Base-by-base conservation (phyloP, 1,284 basidiomycete species). In the Salmacisia buchloeana region DNA sequence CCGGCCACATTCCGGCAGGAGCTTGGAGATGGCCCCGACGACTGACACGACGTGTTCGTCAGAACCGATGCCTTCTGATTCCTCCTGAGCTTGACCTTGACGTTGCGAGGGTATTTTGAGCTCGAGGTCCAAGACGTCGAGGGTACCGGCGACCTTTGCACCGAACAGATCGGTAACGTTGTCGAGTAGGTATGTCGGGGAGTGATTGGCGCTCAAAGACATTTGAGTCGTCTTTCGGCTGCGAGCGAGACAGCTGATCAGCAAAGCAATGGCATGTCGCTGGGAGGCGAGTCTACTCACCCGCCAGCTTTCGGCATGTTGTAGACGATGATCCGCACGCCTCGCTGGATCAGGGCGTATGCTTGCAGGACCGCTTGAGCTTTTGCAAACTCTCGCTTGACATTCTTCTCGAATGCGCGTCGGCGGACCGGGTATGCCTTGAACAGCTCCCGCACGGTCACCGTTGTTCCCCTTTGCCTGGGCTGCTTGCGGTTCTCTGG, bases 301-400 rank as follows among this genome's bases (percentile, higher is more conserved):
- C 90, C 90, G 70, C 86, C 29, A 18, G 31, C 86, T 13, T 88
- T 86, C 0, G 84, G 68, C 2, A 87, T 85, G 70, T 93, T 89
- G 61, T 85, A 87, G 0, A 94, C 91, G 0, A 85, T 85, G 34
- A 97, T 81, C 38, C 91, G 83, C 4, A 94, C 88, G 0, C 89
- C 83, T 66, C 69, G 69, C 2, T 72, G 76, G 61, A 93, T 88
- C 5, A 99, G 84, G 0, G 93, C 94, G 79, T 98, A 98, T 0
- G 91, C 92, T 61, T 88, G 88, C 43, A 98, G 80, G 9, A 97
- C 83, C 9, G 85, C 84, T 38, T 97, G 81, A 0, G 90, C 89
- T 75, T 96, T 96, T 2, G 86, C 86, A 76, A 89, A 94, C 75
- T 98, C 94, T 45, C 93, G 86, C 79, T 96, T 97, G 3, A 85